These are phyloP conservation scores for Anethum foeniculum DNA, from an alignment of 140 eudicot species.

Conservation along the genomic window DNA sequence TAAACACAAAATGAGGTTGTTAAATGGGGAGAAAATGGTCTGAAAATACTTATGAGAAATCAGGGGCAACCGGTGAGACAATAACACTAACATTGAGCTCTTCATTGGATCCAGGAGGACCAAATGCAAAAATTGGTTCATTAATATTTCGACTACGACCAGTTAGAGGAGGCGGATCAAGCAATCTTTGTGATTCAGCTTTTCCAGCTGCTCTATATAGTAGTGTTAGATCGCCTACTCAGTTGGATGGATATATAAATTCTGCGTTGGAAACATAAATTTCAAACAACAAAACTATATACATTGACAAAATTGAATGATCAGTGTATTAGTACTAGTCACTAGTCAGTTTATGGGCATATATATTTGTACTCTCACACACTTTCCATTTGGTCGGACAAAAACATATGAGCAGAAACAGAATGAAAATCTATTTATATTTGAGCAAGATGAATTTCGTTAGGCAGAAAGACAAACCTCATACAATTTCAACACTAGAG, in stretches of 20 bases:
- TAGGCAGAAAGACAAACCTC: too few relatives aligned
- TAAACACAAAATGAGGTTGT: too few relatives aligned
- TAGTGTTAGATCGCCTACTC: slow-evolving; percentile 87
- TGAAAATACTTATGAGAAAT: slow-evolving; percentile 63
- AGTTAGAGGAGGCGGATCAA: slow-evolving; percentile 55
- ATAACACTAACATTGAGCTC: slow-evolving; percentile 94
- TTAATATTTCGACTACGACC: slow-evolving; percentile 47
- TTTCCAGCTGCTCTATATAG: slow-evolving; percentile 76
- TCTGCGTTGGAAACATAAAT: slow-evolving; percentile 27
- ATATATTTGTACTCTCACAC: too few relatives aligned
- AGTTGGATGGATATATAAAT: slow-evolving; percentile 72
- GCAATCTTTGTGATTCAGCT: slow-evolving; percentile 53
- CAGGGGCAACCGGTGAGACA: slow-evolving; percentile 63
- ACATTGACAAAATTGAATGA: background rate
- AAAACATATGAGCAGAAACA: too few relatives aligned
- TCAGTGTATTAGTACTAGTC: background rate
- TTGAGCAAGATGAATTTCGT: too few relatives aligned
- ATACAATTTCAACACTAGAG: too few relatives aligned
- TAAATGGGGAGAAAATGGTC: background rate
- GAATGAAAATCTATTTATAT: too few relatives aligned
- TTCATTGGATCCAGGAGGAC: slow-evolving; percentile 88
- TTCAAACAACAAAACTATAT: background rate
- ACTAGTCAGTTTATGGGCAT: too few relatives aligned
- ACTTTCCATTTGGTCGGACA: too few relatives aligned
- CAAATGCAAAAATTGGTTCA: slow-evolving; percentile 85